Conservation (phyloP, 2,329 filamentous ascomycete species). For the Fusarium dimerum region DNA sequence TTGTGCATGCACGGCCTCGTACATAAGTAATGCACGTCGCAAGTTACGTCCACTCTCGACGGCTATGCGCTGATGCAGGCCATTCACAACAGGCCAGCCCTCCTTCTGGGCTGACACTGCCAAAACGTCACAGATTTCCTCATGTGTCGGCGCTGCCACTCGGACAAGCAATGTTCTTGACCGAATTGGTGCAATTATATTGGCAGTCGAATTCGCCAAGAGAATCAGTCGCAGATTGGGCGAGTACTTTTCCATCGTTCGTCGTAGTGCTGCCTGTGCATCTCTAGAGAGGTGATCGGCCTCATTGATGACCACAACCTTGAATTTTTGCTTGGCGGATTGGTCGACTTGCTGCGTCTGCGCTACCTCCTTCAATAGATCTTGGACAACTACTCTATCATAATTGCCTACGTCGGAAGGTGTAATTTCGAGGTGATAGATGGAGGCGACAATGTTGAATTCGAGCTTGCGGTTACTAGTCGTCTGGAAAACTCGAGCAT, state of each 20-base stretch:
- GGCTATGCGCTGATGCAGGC: constrained; percentile 81
- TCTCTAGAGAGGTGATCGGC: constrained; percentile 92
- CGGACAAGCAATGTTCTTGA: constrained; percentile 88
- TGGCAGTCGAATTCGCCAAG: constrained; percentile 92
- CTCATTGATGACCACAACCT: constrained; percentile 99
- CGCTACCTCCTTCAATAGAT: constrained; percentile 94
- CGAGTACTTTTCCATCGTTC: constrained; percentile 99
- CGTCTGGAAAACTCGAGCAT: constrained; percentile 94
- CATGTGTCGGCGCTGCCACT: constrained; percentile 84
- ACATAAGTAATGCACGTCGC: constrained; percentile 89
- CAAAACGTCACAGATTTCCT: constrained; percentile 80
- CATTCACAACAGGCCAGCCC: constrained; percentile 75
- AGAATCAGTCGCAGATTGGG: constrained; percentile 91
- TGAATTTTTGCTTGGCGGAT: constrained; percentile 87
- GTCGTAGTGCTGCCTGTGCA: constrained; percentile 88
- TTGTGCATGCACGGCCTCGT: constrained; percentile 93
- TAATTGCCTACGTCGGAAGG: constrained; percentile 96
- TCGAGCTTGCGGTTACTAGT: constrained; percentile 95
- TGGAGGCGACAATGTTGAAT: constrained; percentile 96
- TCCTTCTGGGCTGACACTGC: constrained; percentile 73
- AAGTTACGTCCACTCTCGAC: constrained; percentile 89
- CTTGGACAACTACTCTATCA: constrained; percentile 93
- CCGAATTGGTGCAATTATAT: constrained; percentile 98
- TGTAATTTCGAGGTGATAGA: constrained; percentile 98
- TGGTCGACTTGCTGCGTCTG: constrained; percentile 99